A percentile compares a stretch with the other conserved stretches of the same genome.
Conservation (phyloP, 2,329 filamentous ascomycete species). For the Endoconidiophora polonica region DNA sequence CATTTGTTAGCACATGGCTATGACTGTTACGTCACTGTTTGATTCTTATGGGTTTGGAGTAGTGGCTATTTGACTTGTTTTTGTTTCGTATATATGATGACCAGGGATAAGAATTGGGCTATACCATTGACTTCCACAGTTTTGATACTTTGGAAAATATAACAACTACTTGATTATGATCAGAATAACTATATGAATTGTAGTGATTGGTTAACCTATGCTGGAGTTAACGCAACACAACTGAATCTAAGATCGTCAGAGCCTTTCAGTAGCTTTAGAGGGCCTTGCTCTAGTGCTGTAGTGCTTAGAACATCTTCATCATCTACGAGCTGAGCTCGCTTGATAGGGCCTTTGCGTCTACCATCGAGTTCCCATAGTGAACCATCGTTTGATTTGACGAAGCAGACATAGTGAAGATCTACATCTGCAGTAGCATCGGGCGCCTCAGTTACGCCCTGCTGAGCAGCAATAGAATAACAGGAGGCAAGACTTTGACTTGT, state of each 20-base stretch:
- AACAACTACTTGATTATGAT: not conserved
- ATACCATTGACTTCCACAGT: not conserved
- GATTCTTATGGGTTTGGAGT: not conserved
- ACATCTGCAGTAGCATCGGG: constrained; percentile 64
- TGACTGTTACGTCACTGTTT: constrained; percentile 4
- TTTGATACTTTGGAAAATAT: not conserved
- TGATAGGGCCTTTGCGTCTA: constrained; percentile 38
- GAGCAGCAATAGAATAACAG: constrained; percentile 65
- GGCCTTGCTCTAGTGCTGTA: constrained; percentile 55
- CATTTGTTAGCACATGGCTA: not conserved
- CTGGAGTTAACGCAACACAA: constrained; percentile 31
- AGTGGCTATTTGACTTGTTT: not conserved
- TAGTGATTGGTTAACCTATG: too few relatives aligned
- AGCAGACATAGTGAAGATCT: constrained; percentile 94
- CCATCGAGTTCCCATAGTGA: constrained; percentile 45
- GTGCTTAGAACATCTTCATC: constrained; percentile 60
- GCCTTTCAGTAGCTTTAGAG: constrained; percentile 37
- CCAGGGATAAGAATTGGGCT: not conserved
- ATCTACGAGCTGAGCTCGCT: constrained; percentile 35
- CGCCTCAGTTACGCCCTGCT: constrained; percentile 59
- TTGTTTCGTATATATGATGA: not conserved
- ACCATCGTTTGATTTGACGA: constrained; percentile 58
- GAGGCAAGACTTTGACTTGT: constrained; percentile 55
- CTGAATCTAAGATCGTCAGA: constrained; percentile 42
- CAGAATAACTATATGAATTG: too few relatives aligned